Evolutionary conservation across 805 yeast species (phyloP), one percentile per base, ranked within the genome.

Genomic region (Yarrowia porcina): DNA sequence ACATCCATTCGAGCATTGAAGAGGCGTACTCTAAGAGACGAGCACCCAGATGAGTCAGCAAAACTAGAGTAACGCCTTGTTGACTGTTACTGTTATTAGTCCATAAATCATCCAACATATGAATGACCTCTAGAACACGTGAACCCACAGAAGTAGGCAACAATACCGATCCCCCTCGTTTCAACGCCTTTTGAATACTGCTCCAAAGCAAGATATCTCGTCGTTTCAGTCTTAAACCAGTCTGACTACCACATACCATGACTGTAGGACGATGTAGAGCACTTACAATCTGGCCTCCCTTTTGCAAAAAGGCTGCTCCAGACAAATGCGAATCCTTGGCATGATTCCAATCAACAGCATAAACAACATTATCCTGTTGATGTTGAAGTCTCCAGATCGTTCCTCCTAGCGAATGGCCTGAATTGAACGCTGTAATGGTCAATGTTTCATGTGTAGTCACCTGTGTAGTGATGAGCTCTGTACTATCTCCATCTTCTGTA

Each of bases 401-500:
- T 13, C 99, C 98, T 65, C 99, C 99, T 28, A 94, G 79, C 0
- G 96, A 80, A 71, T 90, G 97, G 3, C 99, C 99, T 0, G 97
- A 86, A 72, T 89, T 91, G 68, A 86, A 85, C 0, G 97, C 96
- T 0, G 96, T 86, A 21, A 93, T 76, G 3, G 83, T 78, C 36
- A 86, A 72, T 32, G 59, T 52, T 32, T 52, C 59, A 6, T 52
- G 59, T 2, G 59, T 32, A 12, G 59, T 52, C 33, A 52, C 59
- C 44, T 52, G 59, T 17, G 59, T 52, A 3, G 59, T 52, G 1
- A 33, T 52, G 25, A 52, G 18, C 12, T 35, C 59, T 4, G 59
- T 36, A 9, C 59, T 52, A 2, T 52, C 44, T 17, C 69, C 67
- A n/a, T 67, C 63, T 21, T 66, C 61, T 3, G 50, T 20, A 2